Base-by-base conservation (phyloP, 306 rosid genomes). In the Oemleria cerasiformis region DNA sequence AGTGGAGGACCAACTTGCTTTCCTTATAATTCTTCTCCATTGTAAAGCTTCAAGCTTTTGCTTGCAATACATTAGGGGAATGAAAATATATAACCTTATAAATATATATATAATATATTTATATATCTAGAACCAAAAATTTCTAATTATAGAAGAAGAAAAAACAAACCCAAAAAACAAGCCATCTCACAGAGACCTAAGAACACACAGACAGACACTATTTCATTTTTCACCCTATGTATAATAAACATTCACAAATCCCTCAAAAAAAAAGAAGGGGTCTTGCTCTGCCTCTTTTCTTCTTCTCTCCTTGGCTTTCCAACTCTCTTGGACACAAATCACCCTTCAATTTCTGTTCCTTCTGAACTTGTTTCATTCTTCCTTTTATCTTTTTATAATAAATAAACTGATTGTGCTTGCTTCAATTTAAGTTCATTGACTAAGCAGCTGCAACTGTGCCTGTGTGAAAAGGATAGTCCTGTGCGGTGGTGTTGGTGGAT, bases 361-460 rank as follows among this genome's bases (percentile, higher is more conserved):
- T 9, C 43, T 40, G 14, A 13, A 47, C 51, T 57, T 47, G 13
- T 8, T 3, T 14, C 21, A 42, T 38, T 15, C 4, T 44, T 39
- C 57, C 20, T 2, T 0, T 19, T 7, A 51, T 9, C 13, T 17
- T 17, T 48, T 15, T 8, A 17, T 17, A 40, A 30, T 8, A 1
- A 15, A 16, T 9, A 16, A 41, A 41, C 43, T 41, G 8, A 41
- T 4, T 41, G 43, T 41, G 43, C 43, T 41, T 48, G 70, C 14
- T 65, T 19, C 8, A 25, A 25, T 17, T 17, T 8, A 0, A 4
- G 23, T 65, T 12, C 62, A 7, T 55, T 3, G 8, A 0, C 65
- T 81, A 91, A 62, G 95, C 98, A 0, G 98, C 97, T 38, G 92
- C 96, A 61, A 94, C 84, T 19, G 97, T 86, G 67, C 97, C 79